phyloP scores from a whole-genome alignment of 78 protist species.

The Cavenderia fasciculata region DNA sequence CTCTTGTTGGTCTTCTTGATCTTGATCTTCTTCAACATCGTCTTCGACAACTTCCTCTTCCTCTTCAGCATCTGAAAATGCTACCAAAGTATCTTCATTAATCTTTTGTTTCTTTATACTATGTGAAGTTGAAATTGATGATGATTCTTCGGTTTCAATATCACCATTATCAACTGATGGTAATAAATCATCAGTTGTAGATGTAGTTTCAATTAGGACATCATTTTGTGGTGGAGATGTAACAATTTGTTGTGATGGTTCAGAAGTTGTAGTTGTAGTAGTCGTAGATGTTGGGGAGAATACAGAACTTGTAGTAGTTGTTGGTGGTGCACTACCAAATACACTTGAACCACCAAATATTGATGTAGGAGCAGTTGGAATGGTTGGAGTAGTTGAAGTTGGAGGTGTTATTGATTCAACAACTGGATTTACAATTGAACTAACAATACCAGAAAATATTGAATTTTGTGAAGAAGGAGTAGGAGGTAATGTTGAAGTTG shows the following conservation, averaged over 20 bases:
- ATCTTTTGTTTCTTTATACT: slow-evolving; percentile 54
- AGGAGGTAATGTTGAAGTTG: background rate
- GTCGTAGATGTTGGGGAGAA: slow-evolving; percentile 11
- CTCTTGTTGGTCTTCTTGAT: background rate
- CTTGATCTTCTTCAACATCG: background rate
- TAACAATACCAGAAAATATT: background rate
- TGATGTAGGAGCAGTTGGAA: background rate
- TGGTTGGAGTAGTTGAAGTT: background rate
- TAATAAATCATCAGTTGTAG: background rate
- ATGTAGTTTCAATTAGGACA: background rate
- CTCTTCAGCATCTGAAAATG: slow-evolving; percentile 31
- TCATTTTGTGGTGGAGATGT: background rate
- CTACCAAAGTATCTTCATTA: background rate
- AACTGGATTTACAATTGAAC: background rate
- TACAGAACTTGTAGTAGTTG: background rate
- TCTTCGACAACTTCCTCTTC: background rate
- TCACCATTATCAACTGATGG: background rate
- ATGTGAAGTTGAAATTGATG: slow-evolving; percentile 3
- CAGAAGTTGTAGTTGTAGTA: background rate
- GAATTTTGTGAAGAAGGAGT: background rate
- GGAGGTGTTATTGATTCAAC: background rate
- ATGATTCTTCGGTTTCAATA: background rate
- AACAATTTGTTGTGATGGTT: background rate
- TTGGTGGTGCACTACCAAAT: background rate
- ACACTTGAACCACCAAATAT: background rate